Percentiles rank a stretch among this genome's conserved stretches.
phyloP scores from a whole-genome alignment of 257 asterid species.

The Petunia secreta region DNA sequence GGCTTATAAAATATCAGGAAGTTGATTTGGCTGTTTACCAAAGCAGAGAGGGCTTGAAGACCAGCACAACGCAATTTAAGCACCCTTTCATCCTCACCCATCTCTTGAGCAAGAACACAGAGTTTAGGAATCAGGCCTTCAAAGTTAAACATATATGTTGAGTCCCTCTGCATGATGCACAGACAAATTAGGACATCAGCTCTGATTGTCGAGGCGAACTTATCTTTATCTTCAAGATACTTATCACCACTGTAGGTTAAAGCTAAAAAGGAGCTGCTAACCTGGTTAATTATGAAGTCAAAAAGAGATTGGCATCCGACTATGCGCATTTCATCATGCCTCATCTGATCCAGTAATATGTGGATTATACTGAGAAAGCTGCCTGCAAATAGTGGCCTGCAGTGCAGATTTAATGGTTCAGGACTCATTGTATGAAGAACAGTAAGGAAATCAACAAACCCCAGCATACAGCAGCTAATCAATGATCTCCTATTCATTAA shows the following conservation, averaged over 20 bases:
- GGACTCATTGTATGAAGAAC: conserved; percentile 19
- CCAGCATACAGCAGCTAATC: background rate
- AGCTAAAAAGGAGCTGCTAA: conserved; percentile 25
- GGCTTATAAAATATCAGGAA: background rate
- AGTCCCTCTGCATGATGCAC: conserved; percentile 54
- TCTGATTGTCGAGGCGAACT: background rate
- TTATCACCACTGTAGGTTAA: conserved; percentile 15
- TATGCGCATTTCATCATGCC: conserved; percentile 64
- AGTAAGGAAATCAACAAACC: background rate
- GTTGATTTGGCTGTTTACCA: conserved; percentile 43
- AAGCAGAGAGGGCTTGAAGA: conserved; percentile 72
- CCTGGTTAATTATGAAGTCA: conserved; percentile 78
- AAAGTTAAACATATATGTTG: conserved; percentile 70
- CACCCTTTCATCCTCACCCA: conserved; percentile 59
- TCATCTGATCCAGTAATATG: conserved; percentile 65
- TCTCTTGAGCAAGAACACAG: conserved; percentile 71
- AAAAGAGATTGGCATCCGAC: conserved; percentile 72
- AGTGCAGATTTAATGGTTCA: conserved; percentile 29
- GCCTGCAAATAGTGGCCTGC: conserved; percentile 83
- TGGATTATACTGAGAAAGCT: conserved; percentile 67
- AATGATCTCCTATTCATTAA: background rate
- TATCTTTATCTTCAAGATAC: conserved; percentile 4
- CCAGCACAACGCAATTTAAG: conserved; percentile 65
- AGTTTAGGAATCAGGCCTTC: conserved; percentile 76
- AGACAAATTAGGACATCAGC: background rate